These are phyloP conservation scores for Psilocybe cyanescens DNA, from an alignment of 768 basidiomycete genomes.

Conservation along the genomic window DNA sequence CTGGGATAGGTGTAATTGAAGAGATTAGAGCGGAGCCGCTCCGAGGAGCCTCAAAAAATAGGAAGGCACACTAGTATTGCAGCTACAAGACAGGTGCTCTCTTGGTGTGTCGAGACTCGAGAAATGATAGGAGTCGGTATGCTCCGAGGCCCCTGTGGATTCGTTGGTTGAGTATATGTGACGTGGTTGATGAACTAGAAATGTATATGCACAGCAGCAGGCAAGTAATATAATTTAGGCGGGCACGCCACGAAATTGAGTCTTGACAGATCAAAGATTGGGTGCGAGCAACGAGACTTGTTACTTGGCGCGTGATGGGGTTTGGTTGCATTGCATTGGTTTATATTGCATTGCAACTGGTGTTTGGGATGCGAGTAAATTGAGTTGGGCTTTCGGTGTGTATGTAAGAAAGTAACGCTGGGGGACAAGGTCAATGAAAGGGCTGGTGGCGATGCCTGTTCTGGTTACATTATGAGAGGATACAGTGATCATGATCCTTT, in stretches of 20 bases:
- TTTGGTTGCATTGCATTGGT: neutral
- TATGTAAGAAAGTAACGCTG: neutral
- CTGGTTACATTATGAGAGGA: neutral
- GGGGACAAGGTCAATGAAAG: neutral
- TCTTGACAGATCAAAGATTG: constrained; percentile 7
- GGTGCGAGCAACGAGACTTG: neutral
- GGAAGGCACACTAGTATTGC: too few species aligned
- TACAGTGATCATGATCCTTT: neutral
- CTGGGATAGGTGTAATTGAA: neutral
- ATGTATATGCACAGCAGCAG: neutral
- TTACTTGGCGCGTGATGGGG: constrained; percentile 6
- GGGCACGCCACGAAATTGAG: constrained; percentile 3
- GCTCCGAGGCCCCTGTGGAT: neutral
- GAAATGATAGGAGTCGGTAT: neutral
- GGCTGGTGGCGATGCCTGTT: neutral
- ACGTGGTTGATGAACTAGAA: neutral
- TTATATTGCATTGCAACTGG: neutral
- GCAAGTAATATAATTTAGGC: neutral
- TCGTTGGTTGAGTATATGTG: neutral
- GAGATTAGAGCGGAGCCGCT: constrained; percentile 3
- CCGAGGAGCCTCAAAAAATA: neutral
- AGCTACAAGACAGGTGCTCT: neutral
- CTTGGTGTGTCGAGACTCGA: neutral
- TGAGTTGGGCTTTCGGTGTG: neutral
- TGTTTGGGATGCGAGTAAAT: neutral